Evolutionary conservation across 2,329 filamentous ascomycete genomes (phyloP), one percentile per base, ranked within the genome.

Genomic region (Westerdykella ornata): DNA sequence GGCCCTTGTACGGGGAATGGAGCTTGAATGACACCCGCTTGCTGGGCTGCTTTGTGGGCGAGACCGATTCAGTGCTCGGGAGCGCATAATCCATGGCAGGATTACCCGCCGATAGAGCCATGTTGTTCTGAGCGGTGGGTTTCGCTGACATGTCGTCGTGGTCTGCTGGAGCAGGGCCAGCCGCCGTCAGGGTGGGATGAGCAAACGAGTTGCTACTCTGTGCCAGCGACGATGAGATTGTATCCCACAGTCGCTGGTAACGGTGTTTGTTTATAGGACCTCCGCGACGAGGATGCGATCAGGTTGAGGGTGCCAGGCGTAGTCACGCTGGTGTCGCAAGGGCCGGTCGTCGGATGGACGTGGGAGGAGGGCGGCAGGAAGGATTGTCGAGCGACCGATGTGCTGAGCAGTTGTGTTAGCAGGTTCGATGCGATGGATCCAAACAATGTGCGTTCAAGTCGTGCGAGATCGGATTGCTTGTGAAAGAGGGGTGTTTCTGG

Each of bases 21-120:
- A 88, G 75, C 67, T 87, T 82, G 68, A 90, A 89, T 72, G 83
- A 78, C 70, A 89, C 82, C 60, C 82, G 82, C 73, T 88, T 89
- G 22, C 22, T 26, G 44, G 69, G 68, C 49, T 70, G 64, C 52
- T 64, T 66, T 14, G 59, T 60, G 45, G 62, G 60, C 50, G 61
- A 65, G 48, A 63, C 38, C n/a, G 59, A 55, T 41, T 64, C 60
- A 9, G 60, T 64, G 33, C 57, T 65, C n/a, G 60, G 61, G 45
- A 65, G 63, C 19, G 63, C 49, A 29, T 60, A 60, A 44, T 57
- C 54, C 52, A 65, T 62, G 43, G 48, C 44, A 5, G 53, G 51
- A 37, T 64, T 61, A 32, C 48, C 48, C 31, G 55, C 49, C 43
- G 57, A 57, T 13, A 51, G 37, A 35, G 52, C 44, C 52, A 61